Conservation (phyloP, 495 filamentous ascomycete genomes). For the Sordaria brevicollis region DNA sequence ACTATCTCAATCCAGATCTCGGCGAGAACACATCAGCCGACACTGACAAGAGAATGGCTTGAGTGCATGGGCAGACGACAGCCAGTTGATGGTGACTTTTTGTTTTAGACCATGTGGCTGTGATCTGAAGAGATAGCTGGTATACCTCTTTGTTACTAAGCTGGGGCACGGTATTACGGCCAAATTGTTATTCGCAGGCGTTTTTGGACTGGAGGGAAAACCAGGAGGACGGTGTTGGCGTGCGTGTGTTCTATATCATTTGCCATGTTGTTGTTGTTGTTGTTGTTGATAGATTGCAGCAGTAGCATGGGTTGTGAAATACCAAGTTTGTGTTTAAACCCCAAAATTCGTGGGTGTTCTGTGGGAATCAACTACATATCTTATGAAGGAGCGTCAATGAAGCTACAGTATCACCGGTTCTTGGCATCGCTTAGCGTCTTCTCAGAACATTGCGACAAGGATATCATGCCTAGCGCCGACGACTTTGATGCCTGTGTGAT, state of each 20-base stretch:
- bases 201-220: background rate
- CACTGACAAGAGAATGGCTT: constrained; percentile 32
- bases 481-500: background rate
- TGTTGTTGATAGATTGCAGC: background rate
- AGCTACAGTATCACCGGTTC: background rate
- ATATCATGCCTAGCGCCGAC: background rate
- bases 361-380: too few species aligned
- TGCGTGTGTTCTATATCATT: background rate
- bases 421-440: background rate
- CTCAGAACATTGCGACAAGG: background rate
- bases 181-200: background rate
- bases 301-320: background rate
- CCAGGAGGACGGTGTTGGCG: background rate
- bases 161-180: background rate
- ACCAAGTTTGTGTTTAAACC: background rate
- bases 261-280: too few species aligned
- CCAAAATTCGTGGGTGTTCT: too few species aligned
- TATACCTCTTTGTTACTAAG: background rate
- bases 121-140: background rate
- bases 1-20: constrained; percentile 68
- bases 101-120: background rate
- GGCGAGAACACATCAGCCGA: constrained; percentile 37
- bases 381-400: background rate
- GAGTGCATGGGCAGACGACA: background rate
- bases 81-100: background rate